A percentile compares a stretch with the other conserved stretches of the same genome.
phyloP scores from a whole-genome alignment of 169 alveolate species.

The Plasmodium coatneyi region DNA sequence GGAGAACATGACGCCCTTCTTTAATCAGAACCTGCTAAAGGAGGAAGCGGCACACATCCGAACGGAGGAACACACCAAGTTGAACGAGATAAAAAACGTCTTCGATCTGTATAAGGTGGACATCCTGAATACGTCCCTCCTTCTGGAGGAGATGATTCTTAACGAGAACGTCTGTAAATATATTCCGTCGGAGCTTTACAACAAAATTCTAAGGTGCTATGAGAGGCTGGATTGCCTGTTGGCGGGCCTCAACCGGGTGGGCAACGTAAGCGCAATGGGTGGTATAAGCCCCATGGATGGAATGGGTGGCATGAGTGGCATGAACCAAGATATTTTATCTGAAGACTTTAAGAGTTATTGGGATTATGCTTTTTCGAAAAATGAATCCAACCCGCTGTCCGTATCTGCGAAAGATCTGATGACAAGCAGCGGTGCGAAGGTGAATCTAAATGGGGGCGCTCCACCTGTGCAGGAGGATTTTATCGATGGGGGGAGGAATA shows the following conservation, averaged over 20 bases:
- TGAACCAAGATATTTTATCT: conserved; percentile 9
- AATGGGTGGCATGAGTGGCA: neutral
- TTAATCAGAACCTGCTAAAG: neutral
- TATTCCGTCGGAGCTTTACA: conserved; percentile 22
- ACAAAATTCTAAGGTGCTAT: conserved; percentile 59
- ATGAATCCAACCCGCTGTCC: neutral
- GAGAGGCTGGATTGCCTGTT: conserved; percentile 37
- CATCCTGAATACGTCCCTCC: conserved; percentile 32
- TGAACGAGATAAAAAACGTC: neutral
- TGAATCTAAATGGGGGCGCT: neutral
- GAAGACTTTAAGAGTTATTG: conserved; percentile 63
- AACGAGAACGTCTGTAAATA: conserved; percentile 32
- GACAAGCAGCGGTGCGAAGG: neutral
- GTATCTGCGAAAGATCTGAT: neutral
- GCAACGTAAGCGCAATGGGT: neutral
- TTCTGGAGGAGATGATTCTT: conserved; percentile 53
- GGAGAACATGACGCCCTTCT: neutral
- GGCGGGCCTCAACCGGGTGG: neutral
- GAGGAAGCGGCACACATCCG: neutral
- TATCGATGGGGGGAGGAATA: neutral
- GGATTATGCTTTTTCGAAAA: conserved; percentile 31
- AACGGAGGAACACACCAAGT: neutral
- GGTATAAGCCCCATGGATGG: neutral
- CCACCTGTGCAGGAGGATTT: conserved; percentile 11
- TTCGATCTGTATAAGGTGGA: conserved; percentile 31